Conservation (phyloP, 768 basidiomycete genomes). For the Pilatotrama ljubarskyi region DNA sequence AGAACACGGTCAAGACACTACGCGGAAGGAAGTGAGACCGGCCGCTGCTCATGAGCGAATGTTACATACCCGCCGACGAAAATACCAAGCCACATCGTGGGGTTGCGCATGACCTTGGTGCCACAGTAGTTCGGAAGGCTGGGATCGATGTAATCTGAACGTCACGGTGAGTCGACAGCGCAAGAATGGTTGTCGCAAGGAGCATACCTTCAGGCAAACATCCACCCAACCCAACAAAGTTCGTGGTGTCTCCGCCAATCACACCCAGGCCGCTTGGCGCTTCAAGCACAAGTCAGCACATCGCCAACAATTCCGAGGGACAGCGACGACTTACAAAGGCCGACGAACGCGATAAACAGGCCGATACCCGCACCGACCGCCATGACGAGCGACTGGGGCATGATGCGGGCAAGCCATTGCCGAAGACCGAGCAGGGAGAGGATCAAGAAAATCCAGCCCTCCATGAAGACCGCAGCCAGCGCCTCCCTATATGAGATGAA, state of each 20-base stretch:
- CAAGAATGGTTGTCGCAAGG: background rate
- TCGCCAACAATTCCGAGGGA: constrained; percentile 8
- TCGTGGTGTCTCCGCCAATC: constrained; percentile 70
- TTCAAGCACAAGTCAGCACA: constrained; percentile 31
- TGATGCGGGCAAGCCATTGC: constrained; percentile 86
- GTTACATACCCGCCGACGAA: constrained; percentile 72
- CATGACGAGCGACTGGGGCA: constrained; percentile 84
- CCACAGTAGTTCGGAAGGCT: constrained; percentile 62
- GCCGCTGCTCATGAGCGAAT: background rate
- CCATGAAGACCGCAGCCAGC: constrained; percentile 82
- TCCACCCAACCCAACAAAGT: constrained; percentile 76
- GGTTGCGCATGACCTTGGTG: constrained; percentile 62
- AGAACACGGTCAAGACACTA: constrained; percentile 71
- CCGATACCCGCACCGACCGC: constrained; percentile 88
- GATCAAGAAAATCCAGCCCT: constrained; percentile 84
- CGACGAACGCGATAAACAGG: constrained; percentile 76
- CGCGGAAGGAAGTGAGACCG: background rate
- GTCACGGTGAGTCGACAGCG: no score
- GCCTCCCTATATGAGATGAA: constrained; percentile 78
- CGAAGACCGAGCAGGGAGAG: constrained; percentile 81
- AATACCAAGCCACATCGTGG: constrained; percentile 87
- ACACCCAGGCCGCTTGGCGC: constrained; percentile 70
- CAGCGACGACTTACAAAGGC: constrained; percentile 10
- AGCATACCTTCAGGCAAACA: constrained; percentile 52
- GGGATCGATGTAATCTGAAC: constrained; percentile 43